Evolutionary conservation across 2,329 filamentous ascomycete genomes (phyloP).

Genomic region (Whalleya microplaca): DNA sequence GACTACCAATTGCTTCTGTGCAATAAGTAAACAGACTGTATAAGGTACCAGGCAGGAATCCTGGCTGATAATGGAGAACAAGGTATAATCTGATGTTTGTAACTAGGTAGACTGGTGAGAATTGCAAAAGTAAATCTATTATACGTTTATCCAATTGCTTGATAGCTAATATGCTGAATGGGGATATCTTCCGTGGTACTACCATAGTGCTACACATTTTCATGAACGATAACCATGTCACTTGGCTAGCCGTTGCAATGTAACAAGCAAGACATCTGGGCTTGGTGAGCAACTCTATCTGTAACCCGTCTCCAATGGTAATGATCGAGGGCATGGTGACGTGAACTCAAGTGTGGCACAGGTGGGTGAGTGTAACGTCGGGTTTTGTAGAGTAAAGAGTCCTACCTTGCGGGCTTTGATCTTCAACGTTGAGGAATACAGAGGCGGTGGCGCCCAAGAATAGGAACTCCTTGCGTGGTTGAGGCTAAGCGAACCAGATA

Average conservation of each 20-base stretch:
- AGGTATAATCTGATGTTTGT: background rate
- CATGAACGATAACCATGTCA: too few species aligned
- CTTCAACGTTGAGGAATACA: constrained; percentile 11
- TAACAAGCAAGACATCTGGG: too few species aligned
- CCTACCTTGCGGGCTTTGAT: constrained; percentile 9
- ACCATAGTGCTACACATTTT: too few species aligned
- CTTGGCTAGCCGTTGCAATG: too few species aligned
- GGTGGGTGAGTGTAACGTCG: background rate
- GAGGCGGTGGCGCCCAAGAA: constrained; percentile 8
- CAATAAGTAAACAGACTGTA: background rate
- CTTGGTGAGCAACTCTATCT: too few species aligned
- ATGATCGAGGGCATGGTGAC: background rate
- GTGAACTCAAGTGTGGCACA: background rate
- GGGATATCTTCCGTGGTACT: too few species aligned
- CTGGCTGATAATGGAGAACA: background rate
- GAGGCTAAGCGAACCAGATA: background rate
- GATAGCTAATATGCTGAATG: too few species aligned
- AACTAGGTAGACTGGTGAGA: background rate
- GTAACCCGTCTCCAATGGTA: too few species aligned
- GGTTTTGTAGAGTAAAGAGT: background rate
- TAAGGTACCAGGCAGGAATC: background rate
- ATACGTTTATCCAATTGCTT: background rate
- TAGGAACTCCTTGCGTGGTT: constrained; percentile 19
- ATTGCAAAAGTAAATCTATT: background rate
- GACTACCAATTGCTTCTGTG: background rate